These are phyloP conservation scores for Zopfia rhizophila DNA, from an alignment of 2,329 filamentous ascomycete genomes.

Conservation along the genomic window DNA sequence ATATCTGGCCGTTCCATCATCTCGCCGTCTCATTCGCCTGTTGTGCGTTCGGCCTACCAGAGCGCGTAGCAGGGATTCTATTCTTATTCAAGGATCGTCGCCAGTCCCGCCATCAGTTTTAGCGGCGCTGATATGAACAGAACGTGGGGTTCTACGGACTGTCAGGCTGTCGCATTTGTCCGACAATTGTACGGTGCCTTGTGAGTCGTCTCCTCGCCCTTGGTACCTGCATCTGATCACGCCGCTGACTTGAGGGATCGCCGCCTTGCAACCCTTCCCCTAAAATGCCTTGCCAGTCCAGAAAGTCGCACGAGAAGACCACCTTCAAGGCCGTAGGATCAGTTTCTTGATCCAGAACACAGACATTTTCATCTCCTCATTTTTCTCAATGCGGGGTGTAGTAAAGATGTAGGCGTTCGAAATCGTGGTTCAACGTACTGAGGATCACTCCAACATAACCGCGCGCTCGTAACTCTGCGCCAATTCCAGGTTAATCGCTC, in stretches of 20 bases:
- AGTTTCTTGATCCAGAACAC: constrained; percentile 10
- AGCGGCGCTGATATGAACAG: constrained; percentile 22
- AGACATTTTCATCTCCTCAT: constrained; percentile 1
- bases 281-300: too few species aligned
- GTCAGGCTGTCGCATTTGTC: constrained; percentile 1
- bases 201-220: constrained; percentile 16
- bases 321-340: constrained; percentile 10
- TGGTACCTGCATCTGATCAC: constrained; percentile 16
- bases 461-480: background rate
- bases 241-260: constrained; percentile 11
- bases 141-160: constrained; percentile 16
- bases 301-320: too few species aligned
- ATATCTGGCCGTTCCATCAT: too few species aligned
- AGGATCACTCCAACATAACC: constrained; percentile 9
- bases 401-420: too few species aligned
- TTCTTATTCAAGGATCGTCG: constrained; percentile 18
- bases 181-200: too few species aligned
- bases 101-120: constrained; percentile 22
- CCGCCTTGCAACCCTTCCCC: background rate
- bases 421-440: constrained; percentile 9
- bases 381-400: background rate
- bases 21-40: too few species aligned
- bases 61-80: constrained; percentile 18
- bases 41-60: constrained; percentile 18
- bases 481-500: constrained; percentile 3